These are phyloP conservation scores for Mimosa bimucronata DNA, from an alignment of 306 rosid species.

Conservation along the genomic window DNA sequence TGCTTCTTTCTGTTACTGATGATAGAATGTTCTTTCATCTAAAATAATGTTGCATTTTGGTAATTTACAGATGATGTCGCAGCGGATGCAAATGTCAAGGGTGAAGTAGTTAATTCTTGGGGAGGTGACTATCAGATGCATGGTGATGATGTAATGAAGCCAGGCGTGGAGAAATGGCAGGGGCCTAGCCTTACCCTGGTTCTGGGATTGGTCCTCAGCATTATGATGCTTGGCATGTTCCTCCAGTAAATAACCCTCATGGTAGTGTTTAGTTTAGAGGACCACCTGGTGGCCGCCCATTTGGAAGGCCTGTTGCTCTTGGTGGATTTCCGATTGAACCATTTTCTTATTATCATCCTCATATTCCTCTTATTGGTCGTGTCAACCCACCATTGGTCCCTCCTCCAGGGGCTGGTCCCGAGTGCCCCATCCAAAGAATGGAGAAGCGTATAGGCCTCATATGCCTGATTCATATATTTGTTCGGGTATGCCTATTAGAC, in stretches of 20 bases:
- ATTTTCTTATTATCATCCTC: constrained; percentile 80
- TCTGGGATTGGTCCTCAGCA: constrained; percentile 68
- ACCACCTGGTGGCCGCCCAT: constrained; percentile 84
- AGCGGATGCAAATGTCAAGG: constrained; percentile 48
- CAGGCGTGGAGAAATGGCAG: constrained; percentile 75
- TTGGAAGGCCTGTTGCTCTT: constrained; percentile 71
- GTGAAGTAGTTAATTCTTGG: constrained; percentile 57
- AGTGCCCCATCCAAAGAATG: constrained; percentile 81
- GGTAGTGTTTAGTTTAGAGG: constrained; percentile 91
- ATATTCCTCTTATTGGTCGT: constrained; percentile 68
- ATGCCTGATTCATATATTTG: constrained; percentile 79
- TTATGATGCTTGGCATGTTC: constrained; percentile 84
- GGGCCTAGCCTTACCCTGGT: constrained; percentile 76
- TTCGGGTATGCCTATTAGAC: constrained; percentile 83
- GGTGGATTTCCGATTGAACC: constrained; percentile 88
- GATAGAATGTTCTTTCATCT: constrained; percentile 19
- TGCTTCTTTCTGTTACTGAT: constrained; percentile 34
- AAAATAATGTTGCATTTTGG: constrained; percentile 28
- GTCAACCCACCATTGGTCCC: constrained; percentile 65
- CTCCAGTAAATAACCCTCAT: constrained; percentile 76
- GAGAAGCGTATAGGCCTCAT: constrained; percentile 86
- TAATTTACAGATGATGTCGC: constrained; percentile 61
- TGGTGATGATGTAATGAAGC: constrained; percentile 67
- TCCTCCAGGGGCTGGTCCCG: constrained; percentile 76
- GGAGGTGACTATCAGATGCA: constrained; percentile 63